Base-by-base conservation (phyloP, 805 yeast species). In the Saturnispora quitensis region DNA sequence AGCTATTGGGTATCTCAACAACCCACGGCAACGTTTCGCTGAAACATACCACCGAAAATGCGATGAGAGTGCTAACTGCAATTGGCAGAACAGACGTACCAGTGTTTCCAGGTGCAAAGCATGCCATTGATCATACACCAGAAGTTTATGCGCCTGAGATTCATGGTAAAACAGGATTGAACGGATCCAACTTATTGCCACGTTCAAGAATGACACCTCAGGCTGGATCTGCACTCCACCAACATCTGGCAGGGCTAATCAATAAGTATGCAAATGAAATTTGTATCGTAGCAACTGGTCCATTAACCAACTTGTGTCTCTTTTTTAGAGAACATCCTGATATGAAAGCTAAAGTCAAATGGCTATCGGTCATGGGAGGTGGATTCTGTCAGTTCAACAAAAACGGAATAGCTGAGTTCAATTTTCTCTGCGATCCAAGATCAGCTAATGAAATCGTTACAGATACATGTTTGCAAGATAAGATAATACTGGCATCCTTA, bases 331-430 rank as follows among this genome's bases (percentile, higher is more conserved):
- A 66, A 43, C 74, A 76, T 58, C 95, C 95, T 0, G 76, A 78
- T 20, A 59, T 78, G 15, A 74, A 68, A 51, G 43, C 64, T 2
- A 71, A 74, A 48, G 71, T 89, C 49, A 73, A 73, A 49, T 74
- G 67, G 49, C 64, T 89, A 17, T 72, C 86, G 12, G 74, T 86
- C 20, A 87, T 89, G 95, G 96, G 96, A 13, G 95, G 95, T 2
- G 78, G 76, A 0, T 62, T 77, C 51, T 52, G 57, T 9, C 48
- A 48, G 6, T 64, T 60, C 50, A 66, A 66, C 50, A 55, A 59
- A 35, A 59, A 61, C 46, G 60, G 57, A 1, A 73, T 71, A 46
- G 81, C 91, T 5, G 95, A 89, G 63, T 88, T 86, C 71, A 89
- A 89, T 65, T 73, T 86, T 36, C 75, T 76, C 70, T 73, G 79